These are phyloP conservation scores for Leccinum subrobustum DNA, from an alignment of 1,284 basidiomycete species.

Conservation along the genomic window DNA sequence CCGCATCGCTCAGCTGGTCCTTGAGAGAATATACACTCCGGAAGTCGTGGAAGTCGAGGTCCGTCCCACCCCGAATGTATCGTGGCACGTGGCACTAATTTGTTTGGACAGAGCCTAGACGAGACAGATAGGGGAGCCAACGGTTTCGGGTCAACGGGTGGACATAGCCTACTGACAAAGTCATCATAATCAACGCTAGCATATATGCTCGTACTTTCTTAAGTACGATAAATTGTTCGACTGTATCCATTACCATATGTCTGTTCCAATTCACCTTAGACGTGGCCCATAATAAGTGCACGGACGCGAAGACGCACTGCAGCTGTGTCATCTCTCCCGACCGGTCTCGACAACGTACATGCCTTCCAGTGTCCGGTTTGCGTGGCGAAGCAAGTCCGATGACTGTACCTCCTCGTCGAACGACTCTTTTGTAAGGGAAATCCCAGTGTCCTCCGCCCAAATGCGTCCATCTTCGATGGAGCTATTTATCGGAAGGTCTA, in stretches of 20 bases:
- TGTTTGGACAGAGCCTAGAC: constrained; percentile 63
- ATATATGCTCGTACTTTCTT: background rate
- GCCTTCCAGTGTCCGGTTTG: constrained; percentile 44
- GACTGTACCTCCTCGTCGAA: constrained; percentile 36
- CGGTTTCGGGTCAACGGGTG: constrained; percentile 96
- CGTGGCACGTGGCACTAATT: constrained; percentile 3
- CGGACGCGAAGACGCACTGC: constrained; percentile 6
- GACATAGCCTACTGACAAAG: constrained; percentile 49
- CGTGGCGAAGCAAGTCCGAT: constrained; percentile 46
- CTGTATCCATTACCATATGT: background rate
- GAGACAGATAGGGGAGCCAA: constrained; percentile 83
- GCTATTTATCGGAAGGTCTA: constrained; percentile 26
- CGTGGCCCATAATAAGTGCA: background rate
- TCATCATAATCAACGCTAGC: constrained; percentile 7
- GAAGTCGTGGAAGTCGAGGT: constrained; percentile 85
- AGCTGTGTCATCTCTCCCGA: constrained; percentile 34
- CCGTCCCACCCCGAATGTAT: constrained; percentile 29
- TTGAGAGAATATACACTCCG: constrained; percentile 89
- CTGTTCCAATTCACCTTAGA: background rate
- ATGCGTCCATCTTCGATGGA: constrained; percentile 46
- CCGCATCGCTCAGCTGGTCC: constrained; percentile 90
- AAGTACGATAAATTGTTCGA: constrained; percentile 3
- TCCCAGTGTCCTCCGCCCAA: constrained; percentile 40
- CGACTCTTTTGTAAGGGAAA: constrained; percentile 26
- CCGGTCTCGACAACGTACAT: constrained; percentile 49